Conservation (phyloP, 352 stramenopile genomes). For the Phytopythium cucurbitacearum region DNA sequence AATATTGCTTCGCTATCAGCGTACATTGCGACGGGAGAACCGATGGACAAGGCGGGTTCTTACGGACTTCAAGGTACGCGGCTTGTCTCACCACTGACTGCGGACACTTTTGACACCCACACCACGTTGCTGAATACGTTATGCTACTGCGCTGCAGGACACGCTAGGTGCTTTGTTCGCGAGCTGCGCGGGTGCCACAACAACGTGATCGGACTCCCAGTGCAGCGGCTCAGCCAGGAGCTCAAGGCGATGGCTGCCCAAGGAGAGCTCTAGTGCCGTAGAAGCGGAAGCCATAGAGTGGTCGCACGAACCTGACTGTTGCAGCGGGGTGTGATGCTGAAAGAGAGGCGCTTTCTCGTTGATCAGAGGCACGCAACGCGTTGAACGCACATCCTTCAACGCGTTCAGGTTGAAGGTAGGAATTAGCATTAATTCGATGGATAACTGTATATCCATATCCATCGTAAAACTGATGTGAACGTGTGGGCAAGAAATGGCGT, state of each 20-base stretch:
- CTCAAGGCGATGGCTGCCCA: conserved; percentile 32
- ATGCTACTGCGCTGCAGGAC: conserved; percentile 13
- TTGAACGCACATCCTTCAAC: no score
- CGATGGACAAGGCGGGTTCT: conserved; percentile 90
- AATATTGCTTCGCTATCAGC: conserved; percentile 19
- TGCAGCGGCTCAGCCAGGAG: conserved; percentile 75
- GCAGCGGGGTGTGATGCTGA: no score
- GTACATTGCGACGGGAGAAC: conserved; percentile 87
- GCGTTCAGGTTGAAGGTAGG: no score
- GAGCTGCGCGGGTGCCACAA: conserved; percentile 87
- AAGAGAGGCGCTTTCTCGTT: no score
- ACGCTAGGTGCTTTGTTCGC: conserved; percentile 74
- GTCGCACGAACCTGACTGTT: no score
- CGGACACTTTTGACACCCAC: no score
- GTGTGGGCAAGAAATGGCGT: neutral
- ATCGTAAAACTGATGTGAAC: no score
- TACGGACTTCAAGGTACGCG: conserved; percentile 85
- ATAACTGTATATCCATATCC: no score
- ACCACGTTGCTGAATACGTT: neutral
- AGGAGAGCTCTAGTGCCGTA: conserved; percentile 30
- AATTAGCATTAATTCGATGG: no score
- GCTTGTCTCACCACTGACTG: no score
- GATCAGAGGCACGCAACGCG: no score
- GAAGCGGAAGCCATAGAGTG: neutral
- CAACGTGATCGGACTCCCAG: conserved; percentile 89